Evolutionary conservation across 2,329 filamentous ascomycete species (phyloP).

Genomic region (Aspergillus sclerotialis): DNA sequence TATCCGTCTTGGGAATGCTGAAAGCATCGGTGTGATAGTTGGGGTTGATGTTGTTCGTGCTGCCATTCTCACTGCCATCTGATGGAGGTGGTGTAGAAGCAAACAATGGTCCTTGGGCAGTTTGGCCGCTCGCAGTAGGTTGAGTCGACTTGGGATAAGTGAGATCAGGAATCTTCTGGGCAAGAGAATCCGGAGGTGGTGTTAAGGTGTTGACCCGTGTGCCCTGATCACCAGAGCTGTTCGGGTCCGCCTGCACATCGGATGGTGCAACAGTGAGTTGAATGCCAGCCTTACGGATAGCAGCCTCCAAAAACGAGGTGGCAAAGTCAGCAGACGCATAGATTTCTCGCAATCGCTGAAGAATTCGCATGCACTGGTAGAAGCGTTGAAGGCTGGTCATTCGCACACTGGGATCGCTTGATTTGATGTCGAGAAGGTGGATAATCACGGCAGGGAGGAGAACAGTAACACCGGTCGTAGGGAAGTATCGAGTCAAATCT

Average conservation of each 20-base stretch:
- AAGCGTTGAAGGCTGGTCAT: conserved; percentile 72
- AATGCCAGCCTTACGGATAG: conserved; percentile 79
- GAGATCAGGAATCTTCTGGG: conserved; percentile 33
- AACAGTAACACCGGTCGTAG: conserved; percentile 85
- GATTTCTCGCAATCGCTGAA: conserved; percentile 78
- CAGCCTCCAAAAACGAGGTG: conserved; percentile 89
- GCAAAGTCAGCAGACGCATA: conserved; percentile 94
- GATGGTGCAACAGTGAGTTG: conserved; percentile 50
- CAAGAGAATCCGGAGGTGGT: conserved; percentile 33
- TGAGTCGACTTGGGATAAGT: conserved; percentile 26
- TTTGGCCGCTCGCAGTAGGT: conserved; percentile 9
- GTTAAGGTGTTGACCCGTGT: conserved; percentile 28
- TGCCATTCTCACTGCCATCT: conserved; percentile 37
- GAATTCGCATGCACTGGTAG: conserved; percentile 85
- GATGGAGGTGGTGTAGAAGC: conserved; percentile 37
- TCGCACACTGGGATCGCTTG: conserved; percentile 63
- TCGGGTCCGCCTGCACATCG: conserved; percentile 20
- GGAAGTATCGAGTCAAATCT: conserved; percentile 70
- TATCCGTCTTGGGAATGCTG: conserved; percentile 20
- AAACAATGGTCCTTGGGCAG: conserved; percentile 21
- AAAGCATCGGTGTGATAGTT: conserved; percentile 21
- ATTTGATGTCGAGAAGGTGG: conserved; percentile 87
- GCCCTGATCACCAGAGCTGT: too few relatives aligned
- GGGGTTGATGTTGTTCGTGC: conserved; percentile 30
- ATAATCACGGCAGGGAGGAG: conserved; percentile 90